Conservation (phyloP, 2,329 filamentous ascomycete species). For the Sordariomycetes sp. region DNA sequence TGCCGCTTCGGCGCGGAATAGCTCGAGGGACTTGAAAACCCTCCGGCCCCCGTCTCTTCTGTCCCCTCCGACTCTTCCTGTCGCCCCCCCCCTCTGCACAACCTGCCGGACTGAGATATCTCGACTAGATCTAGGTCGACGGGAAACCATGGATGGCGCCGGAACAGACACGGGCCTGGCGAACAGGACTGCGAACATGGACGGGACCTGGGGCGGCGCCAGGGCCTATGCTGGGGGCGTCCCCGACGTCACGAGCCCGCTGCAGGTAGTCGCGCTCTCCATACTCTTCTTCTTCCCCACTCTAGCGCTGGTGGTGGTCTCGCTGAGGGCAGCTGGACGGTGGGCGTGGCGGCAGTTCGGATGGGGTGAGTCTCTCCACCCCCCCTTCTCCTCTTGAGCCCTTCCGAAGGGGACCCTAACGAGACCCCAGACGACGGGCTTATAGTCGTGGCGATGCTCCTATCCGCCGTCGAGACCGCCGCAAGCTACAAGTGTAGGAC, state of each 20-base stretch:
- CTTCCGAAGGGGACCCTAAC: background rate
- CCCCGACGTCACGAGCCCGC: slow-evolving; percentile 6
- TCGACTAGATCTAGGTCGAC: background rate
- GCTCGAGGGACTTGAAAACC: background rate
- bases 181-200: background rate
- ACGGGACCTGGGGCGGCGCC: background rate
- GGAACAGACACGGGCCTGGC: background rate
- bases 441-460: slow-evolving; percentile 13
- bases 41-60: background rate
- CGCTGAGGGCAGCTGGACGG: slow-evolving; percentile 14
- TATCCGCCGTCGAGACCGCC: slow-evolving; percentile 4
- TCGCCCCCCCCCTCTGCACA: background rate
- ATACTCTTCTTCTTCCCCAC: slow-evolving; percentile 18
- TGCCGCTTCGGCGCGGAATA: background rate
- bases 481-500: slow-evolving; percentile 13
- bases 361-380: slow-evolving; percentile 10
- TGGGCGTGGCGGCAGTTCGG: slow-evolving; percentile 14
- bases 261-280: slow-evolving; percentile 15
- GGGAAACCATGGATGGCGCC: background rate
- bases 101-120: no score
- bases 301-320: slow-evolving; percentile 13
- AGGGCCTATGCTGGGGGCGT: background rate
- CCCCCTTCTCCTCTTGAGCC: background rate
- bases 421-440: slow-evolving; percentile 13
- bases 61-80: background rate